phyloP scores from a whole-genome alignment of 2,329 filamentous ascomycete genomes.

The Teratosphaeria destructans region DNA sequence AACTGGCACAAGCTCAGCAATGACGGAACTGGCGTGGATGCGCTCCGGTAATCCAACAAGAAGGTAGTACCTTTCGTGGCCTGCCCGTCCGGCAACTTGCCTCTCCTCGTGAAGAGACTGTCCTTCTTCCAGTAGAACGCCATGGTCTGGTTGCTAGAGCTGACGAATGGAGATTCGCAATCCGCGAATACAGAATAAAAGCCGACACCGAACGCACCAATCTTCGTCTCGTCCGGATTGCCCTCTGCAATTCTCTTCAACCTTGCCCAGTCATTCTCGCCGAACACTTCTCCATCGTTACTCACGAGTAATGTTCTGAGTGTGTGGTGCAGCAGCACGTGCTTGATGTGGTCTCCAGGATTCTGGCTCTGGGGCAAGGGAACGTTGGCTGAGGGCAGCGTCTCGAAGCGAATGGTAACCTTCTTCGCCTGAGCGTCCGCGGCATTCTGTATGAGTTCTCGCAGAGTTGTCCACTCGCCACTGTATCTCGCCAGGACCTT shows the following conservation, averaged over 20 bases:
- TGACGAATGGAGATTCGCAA: constrained; percentile 94
- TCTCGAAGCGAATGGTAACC: constrained; percentile 88
- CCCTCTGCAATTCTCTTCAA: constrained; percentile 97
- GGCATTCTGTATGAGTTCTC: constrained; percentile 97
- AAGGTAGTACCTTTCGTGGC: constrained; percentile 63
- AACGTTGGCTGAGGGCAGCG: constrained; percentile 67
- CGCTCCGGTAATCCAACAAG: constrained; percentile 84
- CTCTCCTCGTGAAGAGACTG: constrained; percentile 80
- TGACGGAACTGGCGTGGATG: constrained; percentile 75
- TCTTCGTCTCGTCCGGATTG: constrained; percentile 97
- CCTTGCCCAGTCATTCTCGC: constrained; percentile 81
- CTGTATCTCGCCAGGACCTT: constrained; percentile 95
- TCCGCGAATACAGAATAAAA: constrained; percentile 99
- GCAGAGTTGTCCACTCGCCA: constrained; percentile 78
- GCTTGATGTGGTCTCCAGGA: constrained; percentile 64
- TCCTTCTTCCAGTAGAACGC: constrained; percentile 99
- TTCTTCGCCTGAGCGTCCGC: constrained; percentile 87
- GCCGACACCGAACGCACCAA: constrained; percentile 93
- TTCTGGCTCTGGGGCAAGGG: constrained; percentile 57
- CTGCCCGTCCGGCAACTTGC: constrained; percentile 56
- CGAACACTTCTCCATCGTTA: constrained; percentile 84
- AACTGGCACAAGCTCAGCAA: constrained; percentile 84
- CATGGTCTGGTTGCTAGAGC: constrained; percentile 86
- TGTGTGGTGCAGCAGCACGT: constrained; percentile 75
- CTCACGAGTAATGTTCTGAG: constrained; percentile 78